A percentile compares a stretch with the other conserved stretches of the same genome.
These are phyloP conservation scores for Syzygium oleosum DNA, from an alignment of 345 rosid species.

Conservation along the genomic window DNA sequence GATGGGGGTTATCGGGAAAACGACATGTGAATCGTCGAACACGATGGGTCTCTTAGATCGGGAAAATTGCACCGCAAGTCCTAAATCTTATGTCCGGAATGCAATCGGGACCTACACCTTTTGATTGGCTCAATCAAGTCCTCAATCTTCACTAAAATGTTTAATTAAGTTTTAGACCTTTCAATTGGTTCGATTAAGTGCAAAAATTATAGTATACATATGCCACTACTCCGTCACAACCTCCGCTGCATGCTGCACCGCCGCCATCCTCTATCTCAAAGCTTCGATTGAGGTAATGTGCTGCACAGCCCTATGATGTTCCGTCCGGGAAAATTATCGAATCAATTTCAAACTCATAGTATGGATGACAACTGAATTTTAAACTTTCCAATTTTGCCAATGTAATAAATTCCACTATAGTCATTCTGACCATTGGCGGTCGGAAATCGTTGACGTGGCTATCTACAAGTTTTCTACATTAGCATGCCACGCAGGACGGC, in stretches of 20 bases:
- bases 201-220: not conserved
- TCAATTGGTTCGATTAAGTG: not conserved
- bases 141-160: not conserved
- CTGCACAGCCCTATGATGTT: not conserved
- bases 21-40: not conserved
- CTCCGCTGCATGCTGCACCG: not conserved
- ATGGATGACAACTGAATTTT: not conserved
- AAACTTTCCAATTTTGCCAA: not conserved
- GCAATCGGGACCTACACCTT: not conserved
- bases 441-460: fast-evolving
- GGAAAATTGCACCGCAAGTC: not conserved
- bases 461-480: fast-evolving
- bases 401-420: not conserved
- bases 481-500: fast-evolving
- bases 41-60: not conserved
- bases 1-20: not conserved
- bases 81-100: not conserved
- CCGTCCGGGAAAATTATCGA: not conserved
- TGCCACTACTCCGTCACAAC: not conserved
- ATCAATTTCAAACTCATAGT: not conserved
- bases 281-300: not conserved
- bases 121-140: not conserved
- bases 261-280: not conserved
- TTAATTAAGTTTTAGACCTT: not conserved
- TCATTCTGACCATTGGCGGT: fast-evolving